Evolutionary conservation across 768 basidiomycete species (phyloP).

Genomic region (Serendipita sp.): DNA sequence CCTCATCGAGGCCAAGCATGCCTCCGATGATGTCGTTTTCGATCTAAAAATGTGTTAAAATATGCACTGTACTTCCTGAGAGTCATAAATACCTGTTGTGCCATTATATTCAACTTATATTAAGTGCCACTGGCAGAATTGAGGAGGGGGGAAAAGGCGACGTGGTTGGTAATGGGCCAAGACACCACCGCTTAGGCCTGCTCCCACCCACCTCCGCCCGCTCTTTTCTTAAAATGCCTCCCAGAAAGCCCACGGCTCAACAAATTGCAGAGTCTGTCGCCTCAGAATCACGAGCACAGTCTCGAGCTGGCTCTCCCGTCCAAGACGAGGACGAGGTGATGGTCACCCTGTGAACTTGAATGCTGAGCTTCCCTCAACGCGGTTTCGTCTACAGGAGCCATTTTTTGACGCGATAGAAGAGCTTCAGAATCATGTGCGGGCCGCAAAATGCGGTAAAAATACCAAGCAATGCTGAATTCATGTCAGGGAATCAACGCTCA

Average conservation of each 20-base stretch:
- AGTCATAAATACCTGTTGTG: neutral
- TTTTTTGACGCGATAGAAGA: slow-evolving; percentile 75
- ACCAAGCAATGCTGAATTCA: slow-evolving; percentile 5
- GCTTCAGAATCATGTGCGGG: slow-evolving; percentile 59
- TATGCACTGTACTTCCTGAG: neutral
- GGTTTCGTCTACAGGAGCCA: slow-evolving; percentile 25
- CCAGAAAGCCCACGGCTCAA: neutral
- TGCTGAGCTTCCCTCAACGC: slow-evolving; percentile 2
- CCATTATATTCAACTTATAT: neutral
- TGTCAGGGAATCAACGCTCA: slow-evolving; percentile 83
- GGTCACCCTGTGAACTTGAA: neutral
- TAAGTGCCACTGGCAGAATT: neutral
- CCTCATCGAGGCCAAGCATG: slow-evolving; percentile 4
- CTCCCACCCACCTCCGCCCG: neutral
- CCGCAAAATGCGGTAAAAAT: slow-evolving; percentile 5
- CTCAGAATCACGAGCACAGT: slow-evolving; percentile 11
- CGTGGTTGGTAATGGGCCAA: neutral
- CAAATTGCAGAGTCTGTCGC: neutral
- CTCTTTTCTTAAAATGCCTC: neutral
- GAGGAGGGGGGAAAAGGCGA: neutral
- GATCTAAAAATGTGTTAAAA: neutral
- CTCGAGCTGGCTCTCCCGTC: slow-evolving; percentile 17
- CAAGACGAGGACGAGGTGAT: slow-evolving; percentile 32
- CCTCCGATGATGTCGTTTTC: slow-evolving; percentile 1
- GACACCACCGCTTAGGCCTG: neutral